Conservation (phyloP, 164 flowering plant species). For the Annona squamosa region DNA sequence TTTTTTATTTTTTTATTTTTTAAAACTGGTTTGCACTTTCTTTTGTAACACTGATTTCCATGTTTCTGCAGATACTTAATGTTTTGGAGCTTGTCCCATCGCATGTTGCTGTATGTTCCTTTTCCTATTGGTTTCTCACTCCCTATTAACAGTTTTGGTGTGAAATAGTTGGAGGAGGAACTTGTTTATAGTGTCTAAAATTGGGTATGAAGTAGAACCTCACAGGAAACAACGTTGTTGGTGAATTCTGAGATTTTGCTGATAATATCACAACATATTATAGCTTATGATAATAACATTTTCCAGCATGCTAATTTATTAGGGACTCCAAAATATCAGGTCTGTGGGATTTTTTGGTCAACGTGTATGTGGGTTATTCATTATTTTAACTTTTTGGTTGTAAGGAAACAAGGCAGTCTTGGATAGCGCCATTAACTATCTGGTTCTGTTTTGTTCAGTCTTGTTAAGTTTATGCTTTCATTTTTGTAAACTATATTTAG, state of each 20-base stretch:
- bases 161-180: neutral
- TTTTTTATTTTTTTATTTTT: neutral
- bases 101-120: slow-evolving; percentile 75
- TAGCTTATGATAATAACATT: too few species aligned
- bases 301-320: too few species aligned
- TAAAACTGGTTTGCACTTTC: neutral
- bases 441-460: neutral
- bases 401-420: too few species aligned
- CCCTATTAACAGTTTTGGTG: neutral
- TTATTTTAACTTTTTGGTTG: neutral
- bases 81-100: slow-evolving; percentile 75
- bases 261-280: too few species aligned
- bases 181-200: too few species aligned
- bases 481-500: neutral
- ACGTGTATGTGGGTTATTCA: too few species aligned
- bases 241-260: too few species aligned
- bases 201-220: too few species aligned
- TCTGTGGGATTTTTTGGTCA: too few species aligned
- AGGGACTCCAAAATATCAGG: too few species aligned
- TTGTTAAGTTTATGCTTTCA: neutral
- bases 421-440: neutral
- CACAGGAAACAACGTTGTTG: too few species aligned
- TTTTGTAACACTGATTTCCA: slow-evolving; percentile 1
- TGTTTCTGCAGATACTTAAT: slow-evolving; percentile 69
- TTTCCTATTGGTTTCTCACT: neutral